Evolutionary conservation across 2,329 filamentous ascomycete species (phyloP), one percentile per base, ranked within the genome.

Genomic region (Hawksworthiomyces lignivorus): DNA sequence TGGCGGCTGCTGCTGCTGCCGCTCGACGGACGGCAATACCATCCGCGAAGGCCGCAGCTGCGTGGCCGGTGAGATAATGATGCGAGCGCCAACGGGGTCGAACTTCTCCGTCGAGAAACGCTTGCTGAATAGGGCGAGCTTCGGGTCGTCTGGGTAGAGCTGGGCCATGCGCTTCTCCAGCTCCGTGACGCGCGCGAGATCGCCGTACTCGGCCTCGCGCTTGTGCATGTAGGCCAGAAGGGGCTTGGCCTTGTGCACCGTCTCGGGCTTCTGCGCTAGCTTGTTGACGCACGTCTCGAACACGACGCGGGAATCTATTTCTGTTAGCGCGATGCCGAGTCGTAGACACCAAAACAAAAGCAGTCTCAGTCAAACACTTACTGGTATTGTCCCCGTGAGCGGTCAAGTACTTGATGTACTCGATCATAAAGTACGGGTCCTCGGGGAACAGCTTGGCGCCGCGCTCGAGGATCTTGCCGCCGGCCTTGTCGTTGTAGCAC

Each of bases 361-460:
- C 5, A 18, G 27, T 7, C 8, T 26, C 8, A 12, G 24, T 4
- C 14, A 12, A 41, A 24, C 2, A 72, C 85, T 73, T 73, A 94
- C 87, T 96, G 24, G 87, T 95, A 36, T 88, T 82, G 62, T 98
- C 92, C 53, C 94, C 90, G 58, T 86, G 87, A 11, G 85, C 83
- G 54, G 97, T 84, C 46, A 98, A 69, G 62, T 95, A 92, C 66
- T 95, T 96, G 54, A 98, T 72, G 61, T 98, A 97, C 62, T 97
- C 89, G 39, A 98, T 74, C 49, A 94, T 87, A 63, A 97, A 97
- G 44, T 80, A 74, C 59, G 95, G 89, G 55, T 97, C 90, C 36
- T 94, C 87, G 0, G 90, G 90, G 57, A 97, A 98, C 11, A 98
- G 70, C 56, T 87, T 92, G 49, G 90, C 81, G 17, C 92, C 92